Evolutionary conservation across 2,329 filamentous ascomycete species (phyloP), one percentile per base, ranked within the genome.

Genomic region (Fusarium multiceps): DNA sequence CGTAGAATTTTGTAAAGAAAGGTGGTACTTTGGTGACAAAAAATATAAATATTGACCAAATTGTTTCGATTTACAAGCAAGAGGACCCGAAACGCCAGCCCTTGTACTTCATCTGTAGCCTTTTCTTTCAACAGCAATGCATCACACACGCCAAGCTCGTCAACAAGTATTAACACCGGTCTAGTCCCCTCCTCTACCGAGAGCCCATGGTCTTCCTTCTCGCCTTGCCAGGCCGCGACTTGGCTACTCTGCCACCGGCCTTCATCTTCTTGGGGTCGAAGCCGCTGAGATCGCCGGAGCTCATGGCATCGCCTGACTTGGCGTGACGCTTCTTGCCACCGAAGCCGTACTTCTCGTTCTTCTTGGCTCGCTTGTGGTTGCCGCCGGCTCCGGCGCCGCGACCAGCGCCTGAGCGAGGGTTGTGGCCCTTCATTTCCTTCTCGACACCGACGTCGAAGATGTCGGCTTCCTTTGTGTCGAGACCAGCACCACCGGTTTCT

Each of bases 401-500:
- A 67, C 80, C 79, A 53, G 82, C 79, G 61, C 81, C 81, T 34
- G 81, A 74, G 60, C 78, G 76, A 66, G 78, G 74, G 51, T 78
- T 78, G 66, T 78, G 78, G 56, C 79, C 78, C 65, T 79, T 76
- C 75, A 89, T 81, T 83, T 90, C 82, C 83, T 87, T 77, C 75
- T 97, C 94, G 63, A 97, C 88, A 70, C 91, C 93, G 21, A 98
- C 90, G 80, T 98, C 95, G 82, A 98, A 98, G 71, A 97, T 86
- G 76, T 97, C 93, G 54, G 90, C 90, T 78, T 98, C 94, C 68
- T 92, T 92, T 58, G 89, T 89, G 68, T 88, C 90, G 59, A 88
- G 79, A 64, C 85, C 86, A 76, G 84, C 84, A 54, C 84, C 82
- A 51, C 84, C 82, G 54, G 87, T 88, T 76, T 92, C 92, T 85